phyloP scores from a whole-genome alignment of 805 yeast genomes.

The Tetrapisispora namnaoensis region DNA sequence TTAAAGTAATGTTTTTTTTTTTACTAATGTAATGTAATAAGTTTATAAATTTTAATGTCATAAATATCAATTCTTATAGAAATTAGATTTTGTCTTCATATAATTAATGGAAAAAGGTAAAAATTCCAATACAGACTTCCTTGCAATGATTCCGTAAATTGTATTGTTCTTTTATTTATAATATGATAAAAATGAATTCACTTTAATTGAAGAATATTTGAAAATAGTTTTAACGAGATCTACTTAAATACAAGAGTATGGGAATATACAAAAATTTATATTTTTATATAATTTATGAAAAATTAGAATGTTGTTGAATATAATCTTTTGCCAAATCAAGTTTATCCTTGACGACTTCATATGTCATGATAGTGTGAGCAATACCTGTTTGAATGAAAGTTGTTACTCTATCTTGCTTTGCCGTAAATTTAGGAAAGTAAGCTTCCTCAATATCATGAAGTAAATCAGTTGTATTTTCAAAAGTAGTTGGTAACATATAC shows the following conservation, averaged over 20 bases:
- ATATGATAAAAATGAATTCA: too few relatives aligned
- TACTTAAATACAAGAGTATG: background rate
- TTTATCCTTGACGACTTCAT: conserved; percentile 1
- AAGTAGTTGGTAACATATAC: conserved; percentile 51
- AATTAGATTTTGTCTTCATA: too few relatives aligned
- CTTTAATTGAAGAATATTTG: too few relatives aligned
- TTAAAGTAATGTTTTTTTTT: too few relatives aligned
- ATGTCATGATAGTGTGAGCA: conserved; percentile 4
- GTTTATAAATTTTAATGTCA: too few relatives aligned
- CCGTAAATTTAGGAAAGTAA: conserved; percentile 17
- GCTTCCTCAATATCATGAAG: conserved; percentile 41
- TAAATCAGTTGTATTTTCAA: conserved; percentile 37
- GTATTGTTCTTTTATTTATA: too few relatives aligned
- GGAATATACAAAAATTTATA: background rate
- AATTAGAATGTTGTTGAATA: conserved; percentile 1
- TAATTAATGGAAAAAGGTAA: too few relatives aligned
- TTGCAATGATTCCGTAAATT: too few relatives aligned
- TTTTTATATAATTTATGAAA: background rate
- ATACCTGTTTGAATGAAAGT: background rate
- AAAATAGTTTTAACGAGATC: background rate
- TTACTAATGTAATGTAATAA: too few relatives aligned
- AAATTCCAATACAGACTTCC: too few relatives aligned
- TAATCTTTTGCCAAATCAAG: background rate
- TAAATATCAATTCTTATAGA: too few relatives aligned
- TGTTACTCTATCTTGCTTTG: conserved; percentile 11